These are phyloP conservation scores for Proliferodiscus dingleyae DNA, from an alignment of 2,329 filamentous ascomycete species.

Conservation along the genomic window DNA sequence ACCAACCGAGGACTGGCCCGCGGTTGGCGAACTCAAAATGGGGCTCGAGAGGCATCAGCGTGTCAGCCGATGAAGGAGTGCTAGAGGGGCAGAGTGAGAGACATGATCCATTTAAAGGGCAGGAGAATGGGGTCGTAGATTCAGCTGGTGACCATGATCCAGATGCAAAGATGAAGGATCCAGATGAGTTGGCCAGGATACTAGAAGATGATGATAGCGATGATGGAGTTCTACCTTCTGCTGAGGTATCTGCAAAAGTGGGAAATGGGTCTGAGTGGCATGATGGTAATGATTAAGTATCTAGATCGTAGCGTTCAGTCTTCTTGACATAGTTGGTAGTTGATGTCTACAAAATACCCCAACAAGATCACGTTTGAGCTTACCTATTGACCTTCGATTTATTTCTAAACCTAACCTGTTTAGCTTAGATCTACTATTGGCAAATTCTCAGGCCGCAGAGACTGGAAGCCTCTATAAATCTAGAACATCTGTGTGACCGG, in stretches of 20 bases:
- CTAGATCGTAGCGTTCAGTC: neutral
- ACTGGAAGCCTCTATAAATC: no score
- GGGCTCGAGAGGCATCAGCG: constrained; percentile 60
- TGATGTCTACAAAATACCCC: no score
- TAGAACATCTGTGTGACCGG: no score
- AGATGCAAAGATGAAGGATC: constrained; percentile 62
- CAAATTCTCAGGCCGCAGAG: no score
- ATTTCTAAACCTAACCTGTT: no score
- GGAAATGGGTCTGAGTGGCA: constrained; percentile 27
- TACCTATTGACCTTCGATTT: no score
- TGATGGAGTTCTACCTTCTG: constrained; percentile 18
- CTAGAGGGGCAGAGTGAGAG: constrained; percentile 45
- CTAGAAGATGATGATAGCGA: constrained; percentile 49
- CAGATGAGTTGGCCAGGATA: constrained; percentile 57
- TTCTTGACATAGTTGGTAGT: neutral
- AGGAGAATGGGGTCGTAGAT: constrained; percentile 42
- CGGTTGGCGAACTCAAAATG: constrained; percentile 36
- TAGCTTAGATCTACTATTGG: no score
- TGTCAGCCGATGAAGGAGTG: constrained; percentile 60
- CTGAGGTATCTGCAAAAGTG: constrained; percentile 12
- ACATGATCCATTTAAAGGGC: constrained; percentile 33
- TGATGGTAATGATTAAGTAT: constrained; percentile 13
- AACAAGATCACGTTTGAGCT: no score
- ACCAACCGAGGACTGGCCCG: neutral
- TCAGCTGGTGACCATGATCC: constrained; percentile 45